Evolutionary conservation across 768 basidiomycete genomes (phyloP), one percentile per base, ranked within the genome.

Genomic region (Cyathus striatus): DNA sequence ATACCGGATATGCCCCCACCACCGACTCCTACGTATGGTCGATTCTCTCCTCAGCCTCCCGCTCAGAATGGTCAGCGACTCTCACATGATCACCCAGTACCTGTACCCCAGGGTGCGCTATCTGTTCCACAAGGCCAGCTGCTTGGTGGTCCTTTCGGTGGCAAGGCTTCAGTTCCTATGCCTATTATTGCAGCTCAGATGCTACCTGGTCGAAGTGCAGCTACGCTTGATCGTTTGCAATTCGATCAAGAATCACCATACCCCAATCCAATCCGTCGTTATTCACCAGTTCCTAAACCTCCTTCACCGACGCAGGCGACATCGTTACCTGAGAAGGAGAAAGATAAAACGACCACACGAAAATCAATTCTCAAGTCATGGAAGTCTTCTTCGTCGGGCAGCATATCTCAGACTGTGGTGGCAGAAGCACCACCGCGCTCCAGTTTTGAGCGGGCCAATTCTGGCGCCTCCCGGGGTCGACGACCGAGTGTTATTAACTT

Each of bases 301-400:
- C 58, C 61, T 21, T 64, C 56, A 44, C 64, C 54, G 53, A 64
- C 52, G 37, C 68, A 56, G 33, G 63, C 58, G 40, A 50, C 64
- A 23, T 48, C 56, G 22, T 44, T 58, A 12, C 53, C 58, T 22
- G 50, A 53, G 16, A 51, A 66, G 38, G 69, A 70, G 22, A 64
- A 63, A 50, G 72, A 77, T 49, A 77, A 70, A 52, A 54, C 60
- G 6, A 66, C 60, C 20, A 66, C 66, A 38, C 76, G 81, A 33
- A 87, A 85, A 65, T 88, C 86, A 9, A 87, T 88, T 45, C 59
- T 87, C 49, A 86, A 86, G 57, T n/a, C n/a, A n/a, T 78, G 76
- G 75, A 82, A 78, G 56, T 69, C 75, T 12, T 61, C 70, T 5
- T 64, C 73, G 7, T 61, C 64, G 4, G 47, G 47, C 5, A 52